Base-by-base conservation (phyloP, 352 stramenopile species). In the Phytophthora ohioensis region DNA sequence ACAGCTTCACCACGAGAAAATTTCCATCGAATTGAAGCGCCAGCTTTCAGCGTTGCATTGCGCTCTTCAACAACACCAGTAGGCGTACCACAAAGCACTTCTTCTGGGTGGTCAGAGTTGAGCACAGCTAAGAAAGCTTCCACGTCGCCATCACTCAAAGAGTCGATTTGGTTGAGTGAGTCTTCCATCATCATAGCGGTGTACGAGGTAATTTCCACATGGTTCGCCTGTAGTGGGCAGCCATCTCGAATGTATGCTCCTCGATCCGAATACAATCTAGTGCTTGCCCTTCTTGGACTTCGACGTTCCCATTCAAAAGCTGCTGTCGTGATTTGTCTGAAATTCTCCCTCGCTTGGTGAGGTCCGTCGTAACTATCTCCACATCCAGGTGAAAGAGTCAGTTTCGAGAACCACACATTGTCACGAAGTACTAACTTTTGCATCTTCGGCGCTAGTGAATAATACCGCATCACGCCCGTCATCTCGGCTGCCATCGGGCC, bases 61-160 rank as follows among this genome's bases (percentile, higher is more conserved):
- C 55, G n/a, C 0, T 65, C 46, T 4, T 55, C 31, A 27, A 71
- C 4, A 41, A 42, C 36, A 47, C 54, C 47, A 42, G 12, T 9
- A 43, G 46, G 21, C 35, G 27, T 36, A 17, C 56, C 56, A 62
- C 42, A 61, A 10, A 71, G 12, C 12, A 55, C 48, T 53, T 67
- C 39, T 64, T 71, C 64, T 0, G 56, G 64, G 15, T 67, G 56
- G 3, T 66, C 47, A 5, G 48, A 71, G n/a, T 11, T 10, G 7
- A 66, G 4, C 11, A 67, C 49, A 11, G 41, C 49, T 1, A 30
- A 34, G 43, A 27, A 62, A 7, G 32, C 32, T 12, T 67, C 32
- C 31, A 57, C 17, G n/a, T 60, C 48, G 1, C 10, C 8, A 10
- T 12, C 30, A 35, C 17, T 52, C 5, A 60, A 47, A 13, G 32